A percentile compares a stretch with the other conserved stretches of the same genome.
These are phyloP conservation scores for Backusella psychrophila DNA, from an alignment of 192 early-diverging fungal genomes.

Conservation along the genomic window DNA sequence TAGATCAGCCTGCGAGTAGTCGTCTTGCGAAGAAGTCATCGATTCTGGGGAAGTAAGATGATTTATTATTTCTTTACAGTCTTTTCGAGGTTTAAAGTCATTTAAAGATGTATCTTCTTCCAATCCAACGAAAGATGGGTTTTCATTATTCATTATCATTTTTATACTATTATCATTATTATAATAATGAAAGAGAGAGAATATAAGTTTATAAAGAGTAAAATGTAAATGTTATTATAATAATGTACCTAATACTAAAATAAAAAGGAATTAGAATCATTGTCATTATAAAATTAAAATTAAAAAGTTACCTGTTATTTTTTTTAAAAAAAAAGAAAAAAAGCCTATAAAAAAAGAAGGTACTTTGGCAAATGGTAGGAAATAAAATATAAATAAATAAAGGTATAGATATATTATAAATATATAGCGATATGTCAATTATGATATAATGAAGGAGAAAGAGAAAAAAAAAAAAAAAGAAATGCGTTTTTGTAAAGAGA, in stretches of 20 bases:
- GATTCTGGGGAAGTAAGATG: background rate
- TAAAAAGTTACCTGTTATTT: background rate
- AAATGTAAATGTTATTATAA: background rate
- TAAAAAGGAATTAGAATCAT: background rate
- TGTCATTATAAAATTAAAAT: background rate
- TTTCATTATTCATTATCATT: constrained; percentile 8
- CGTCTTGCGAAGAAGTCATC: background rate
- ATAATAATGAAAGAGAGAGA: background rate
- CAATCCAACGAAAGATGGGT: background rate
- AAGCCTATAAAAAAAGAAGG: background rate
- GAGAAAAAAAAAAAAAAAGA: background rate
- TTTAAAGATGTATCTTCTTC: background rate
- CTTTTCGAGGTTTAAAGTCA: background rate
- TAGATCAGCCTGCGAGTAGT: background rate
- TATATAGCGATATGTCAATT: background rate
- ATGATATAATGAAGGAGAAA: background rate
- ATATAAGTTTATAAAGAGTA: background rate
- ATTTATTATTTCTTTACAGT: background rate
- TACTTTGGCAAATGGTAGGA: background rate
- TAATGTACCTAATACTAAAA: background rate
- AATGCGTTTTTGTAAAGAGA: background rate
- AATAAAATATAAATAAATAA: background rate
- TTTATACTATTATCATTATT: background rate
- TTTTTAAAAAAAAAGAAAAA: background rate
- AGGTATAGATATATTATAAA: background rate